A percentile compares a stretch with the other conserved stretches of the same genome.
phyloP scores from a whole-genome alignment of 2,329 filamentous ascomycete species.

The Penicillium vulpinum region DNA sequence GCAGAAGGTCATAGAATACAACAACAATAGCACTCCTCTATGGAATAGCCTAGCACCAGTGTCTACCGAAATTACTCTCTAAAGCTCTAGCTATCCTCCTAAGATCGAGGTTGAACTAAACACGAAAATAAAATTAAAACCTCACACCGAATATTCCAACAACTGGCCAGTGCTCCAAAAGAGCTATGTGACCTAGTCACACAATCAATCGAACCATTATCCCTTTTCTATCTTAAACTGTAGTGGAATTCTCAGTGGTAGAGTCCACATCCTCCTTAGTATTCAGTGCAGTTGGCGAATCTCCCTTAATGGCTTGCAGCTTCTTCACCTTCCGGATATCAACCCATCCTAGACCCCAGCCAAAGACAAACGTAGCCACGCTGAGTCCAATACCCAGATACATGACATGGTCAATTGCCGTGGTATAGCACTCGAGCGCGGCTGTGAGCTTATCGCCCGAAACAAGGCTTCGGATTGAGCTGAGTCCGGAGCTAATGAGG shows the following conservation, averaged over 20 bases:
- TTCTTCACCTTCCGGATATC: slow-evolving; percentile 3
- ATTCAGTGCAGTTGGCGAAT: neutral
- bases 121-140: neutral
- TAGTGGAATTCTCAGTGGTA: neutral
- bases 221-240: neutral
- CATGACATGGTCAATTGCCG: neutral
- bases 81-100: neutral
- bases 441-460: neutral
- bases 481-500: neutral
- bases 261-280: neutral
- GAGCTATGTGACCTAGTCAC: neutral
- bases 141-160: neutral
- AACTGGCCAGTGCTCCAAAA: neutral
- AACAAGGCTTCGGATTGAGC: neutral
- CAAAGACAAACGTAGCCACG: neutral
- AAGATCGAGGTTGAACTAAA: neutral
- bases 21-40: neutral
- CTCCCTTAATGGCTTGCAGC: neutral
- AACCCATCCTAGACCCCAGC: neutral
- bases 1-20: too few species aligned
- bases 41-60: too few species aligned
- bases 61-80: neutral
- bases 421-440: neutral
- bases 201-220: neutral
- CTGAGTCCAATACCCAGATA: neutral